Conservation (phyloP, 1,284 basidiomycete genomes). For the Trametes versicolor region DNA sequence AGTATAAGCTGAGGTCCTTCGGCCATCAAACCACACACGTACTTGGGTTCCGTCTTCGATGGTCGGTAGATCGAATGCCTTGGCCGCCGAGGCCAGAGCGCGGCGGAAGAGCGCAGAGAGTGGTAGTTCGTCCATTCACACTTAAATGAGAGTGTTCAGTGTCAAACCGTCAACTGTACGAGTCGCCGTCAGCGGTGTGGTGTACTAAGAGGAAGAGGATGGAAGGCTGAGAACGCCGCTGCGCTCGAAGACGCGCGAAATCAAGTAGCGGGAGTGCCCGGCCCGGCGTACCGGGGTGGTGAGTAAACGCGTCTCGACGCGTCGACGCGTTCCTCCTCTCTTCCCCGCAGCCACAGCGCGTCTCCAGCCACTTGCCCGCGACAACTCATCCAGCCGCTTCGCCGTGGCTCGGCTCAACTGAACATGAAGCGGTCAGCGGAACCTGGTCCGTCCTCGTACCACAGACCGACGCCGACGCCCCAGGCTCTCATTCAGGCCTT, state of each 20-base stretch:
- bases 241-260: conserved; percentile 21
- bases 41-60: conserved; percentile 63
- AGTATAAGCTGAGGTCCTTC: neutral
- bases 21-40: conserved; percentile 8
- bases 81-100: conserved; percentile 54
- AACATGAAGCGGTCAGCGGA: conserved; percentile 15
- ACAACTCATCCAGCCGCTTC: neutral
- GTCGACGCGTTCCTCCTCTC: conserved; percentile 21
- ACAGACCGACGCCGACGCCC: conserved; percentile 10
- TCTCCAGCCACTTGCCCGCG: neutral
- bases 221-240: neutral
- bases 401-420: no score
- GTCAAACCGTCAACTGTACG: no score
- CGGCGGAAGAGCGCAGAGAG: conserved; percentile 55
- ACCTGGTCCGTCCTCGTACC: neutral
- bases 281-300: conserved; percentile 14
- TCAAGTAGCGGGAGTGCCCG: neutral
- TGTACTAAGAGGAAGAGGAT: neutral
- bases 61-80: conserved; percentile 56
- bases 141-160: no score
- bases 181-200: neutral
- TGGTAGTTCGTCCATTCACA: conserved; percentile 44
- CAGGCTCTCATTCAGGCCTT: conserved; percentile 17
- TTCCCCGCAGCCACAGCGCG: conserved; percentile 11
- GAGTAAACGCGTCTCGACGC: conserved; percentile 20